A percentile compares a stretch with the other conserved stretches of the same genome.
phyloP scores from a whole-genome alignment of 2,329 filamentous ascomycete genomes.

The Nothomitra cinnamomea region DNA sequence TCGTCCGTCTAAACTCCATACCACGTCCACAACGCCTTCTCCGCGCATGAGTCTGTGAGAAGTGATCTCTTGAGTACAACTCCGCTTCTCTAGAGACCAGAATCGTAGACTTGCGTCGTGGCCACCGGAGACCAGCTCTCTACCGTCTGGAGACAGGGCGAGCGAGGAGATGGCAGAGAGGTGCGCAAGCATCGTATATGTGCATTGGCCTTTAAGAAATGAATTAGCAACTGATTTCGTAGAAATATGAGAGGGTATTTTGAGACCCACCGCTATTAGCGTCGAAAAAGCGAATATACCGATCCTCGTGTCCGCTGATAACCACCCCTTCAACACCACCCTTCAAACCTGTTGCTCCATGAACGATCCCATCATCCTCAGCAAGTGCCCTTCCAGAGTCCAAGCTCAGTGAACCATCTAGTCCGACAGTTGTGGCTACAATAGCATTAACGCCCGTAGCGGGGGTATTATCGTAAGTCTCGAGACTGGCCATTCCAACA shows the following conservation, averaged over 20 bases:
- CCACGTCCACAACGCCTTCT: slow-evolving; percentile 83
- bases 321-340: slow-evolving; percentile 82
- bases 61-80: slow-evolving; percentile 89
- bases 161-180: slow-evolving; percentile 83
- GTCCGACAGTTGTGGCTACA: slow-evolving; percentile 67
- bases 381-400: slow-evolving; percentile 4
- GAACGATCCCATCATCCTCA: slow-evolving; percentile 53
- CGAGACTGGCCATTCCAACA: slow-evolving; percentile 78
- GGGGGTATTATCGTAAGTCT: slow-evolving; percentile 79
- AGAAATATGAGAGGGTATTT: slow-evolving; percentile 2
- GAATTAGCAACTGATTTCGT: neutral
- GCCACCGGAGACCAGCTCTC: slow-evolving; percentile 85
- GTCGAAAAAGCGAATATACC: slow-evolving; percentile 93
- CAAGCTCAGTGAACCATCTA: slow-evolving; percentile 41
- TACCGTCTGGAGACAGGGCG: slow-evolving; percentile 80
- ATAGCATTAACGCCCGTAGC: slow-evolving; percentile 79
- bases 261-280: slow-evolving; percentile 83
- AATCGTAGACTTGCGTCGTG: slow-evolving; percentile 92
- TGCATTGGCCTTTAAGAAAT: slow-evolving; percentile 66
- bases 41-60: slow-evolving; percentile 87
- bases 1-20: slow-evolving; percentile 88
- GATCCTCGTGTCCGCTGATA: slow-evolving; percentile 92
- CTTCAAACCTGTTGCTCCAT: slow-evolving; percentile 67
- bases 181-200: slow-evolving; percentile 96
- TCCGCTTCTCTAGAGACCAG: slow-evolving; percentile 92